These are phyloP conservation scores for Neurospora terricola DNA, from an alignment of 495 filamentous ascomycete genomes.

Conservation along the genomic window DNA sequence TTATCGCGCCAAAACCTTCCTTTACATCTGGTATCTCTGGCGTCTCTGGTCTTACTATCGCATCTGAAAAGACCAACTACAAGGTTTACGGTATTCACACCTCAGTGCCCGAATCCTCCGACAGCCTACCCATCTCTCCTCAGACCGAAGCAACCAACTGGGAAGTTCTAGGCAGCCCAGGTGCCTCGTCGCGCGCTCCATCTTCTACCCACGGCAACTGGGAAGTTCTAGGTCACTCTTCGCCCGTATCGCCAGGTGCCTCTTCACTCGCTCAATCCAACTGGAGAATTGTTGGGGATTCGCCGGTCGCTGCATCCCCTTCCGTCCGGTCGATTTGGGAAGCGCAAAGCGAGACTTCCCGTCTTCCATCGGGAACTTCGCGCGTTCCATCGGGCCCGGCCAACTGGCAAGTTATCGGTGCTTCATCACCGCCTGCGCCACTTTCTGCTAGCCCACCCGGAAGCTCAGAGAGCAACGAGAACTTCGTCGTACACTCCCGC, in stretches of 20 bases:
- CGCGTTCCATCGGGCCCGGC: neutral
- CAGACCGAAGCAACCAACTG: slow-evolving; percentile 32
- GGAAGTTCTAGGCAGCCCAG: slow-evolving; percentile 23
- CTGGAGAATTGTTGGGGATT: neutral
- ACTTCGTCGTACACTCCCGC: slow-evolving; percentile 37
- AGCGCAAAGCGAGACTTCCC: neutral
- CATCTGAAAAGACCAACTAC: slow-evolving; percentile 45
- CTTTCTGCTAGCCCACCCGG: slow-evolving; percentile 17
- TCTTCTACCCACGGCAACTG: slow-evolving; percentile 31
- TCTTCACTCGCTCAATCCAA: slow-evolving; percentile 2
- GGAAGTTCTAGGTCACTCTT: slow-evolving; percentile 22
- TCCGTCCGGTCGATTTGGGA: neutral
- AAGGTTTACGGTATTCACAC: slow-evolving; percentile 35
- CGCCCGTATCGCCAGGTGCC: neutral
- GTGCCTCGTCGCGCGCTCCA: slow-evolving; percentile 22
- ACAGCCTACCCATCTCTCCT: slow-evolving; percentile 26
- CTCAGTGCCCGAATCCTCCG: slow-evolving; percentile 22
- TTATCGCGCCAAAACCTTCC: slow-evolving; percentile 29
- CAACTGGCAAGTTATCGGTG: neutral
- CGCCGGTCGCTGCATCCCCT: neutral
- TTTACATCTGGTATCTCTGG: slow-evolving; percentile 28
- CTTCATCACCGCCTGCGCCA: neutral
- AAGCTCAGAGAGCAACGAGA: slow-evolving; percentile 23
- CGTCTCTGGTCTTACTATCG: slow-evolving; percentile 25
- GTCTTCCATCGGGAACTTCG: neutral